phyloP scores from a whole-genome alignment of 2,329 filamentous ascomycete species.

The Pezicula carpinea region DNA sequence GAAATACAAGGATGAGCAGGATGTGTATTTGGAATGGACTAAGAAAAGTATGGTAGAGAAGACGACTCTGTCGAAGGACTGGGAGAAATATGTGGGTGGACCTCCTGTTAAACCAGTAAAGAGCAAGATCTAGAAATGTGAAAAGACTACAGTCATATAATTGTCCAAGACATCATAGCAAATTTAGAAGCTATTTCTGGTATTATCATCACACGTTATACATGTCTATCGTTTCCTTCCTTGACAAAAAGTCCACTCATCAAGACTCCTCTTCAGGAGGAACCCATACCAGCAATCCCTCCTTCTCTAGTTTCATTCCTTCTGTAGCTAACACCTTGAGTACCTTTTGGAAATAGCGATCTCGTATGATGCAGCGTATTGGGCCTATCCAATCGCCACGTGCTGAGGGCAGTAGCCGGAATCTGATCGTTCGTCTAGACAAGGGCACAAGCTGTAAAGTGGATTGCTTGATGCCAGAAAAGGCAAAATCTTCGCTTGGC shows the following conservation, averaged over 20 bases:
- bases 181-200: slow-evolving; percentile 1
- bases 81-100: slow-evolving; percentile 32
- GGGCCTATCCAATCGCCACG: slow-evolving; percentile 67
- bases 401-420: slow-evolving; percentile 65
- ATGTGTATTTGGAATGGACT: slow-evolving; percentile 51
- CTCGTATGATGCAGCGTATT: slow-evolving; percentile 66
- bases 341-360: slow-evolving; percentile 91
- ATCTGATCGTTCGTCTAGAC: slow-evolving; percentile 68
- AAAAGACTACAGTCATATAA: slow-evolving; percentile 1
- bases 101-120: slow-evolving; percentile 7
- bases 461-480: slow-evolving; percentile 80
- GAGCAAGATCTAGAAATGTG: slow-evolving; percentile 9
- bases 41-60: slow-evolving; percentile 48
- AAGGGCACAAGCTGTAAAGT: slow-evolving; percentile 79
- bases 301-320: slow-evolving; percentile 61
- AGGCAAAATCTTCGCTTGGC: slow-evolving; percentile 85
- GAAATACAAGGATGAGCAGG: slow-evolving; percentile 53
- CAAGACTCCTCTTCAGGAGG: slow-evolving; percentile 33
- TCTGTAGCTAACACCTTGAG: slow-evolving; percentile 76
- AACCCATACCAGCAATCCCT: slow-evolving; percentile 60
- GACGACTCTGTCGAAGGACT: slow-evolving; percentile 50
- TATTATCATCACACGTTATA: slow-evolving; percentile 3
- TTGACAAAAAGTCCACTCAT: not conserved
- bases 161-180: not conserved
- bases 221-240: not conserved